phyloP scores from a whole-genome alignment of 345 rosid species.

The Durio zibethinus region DNA sequence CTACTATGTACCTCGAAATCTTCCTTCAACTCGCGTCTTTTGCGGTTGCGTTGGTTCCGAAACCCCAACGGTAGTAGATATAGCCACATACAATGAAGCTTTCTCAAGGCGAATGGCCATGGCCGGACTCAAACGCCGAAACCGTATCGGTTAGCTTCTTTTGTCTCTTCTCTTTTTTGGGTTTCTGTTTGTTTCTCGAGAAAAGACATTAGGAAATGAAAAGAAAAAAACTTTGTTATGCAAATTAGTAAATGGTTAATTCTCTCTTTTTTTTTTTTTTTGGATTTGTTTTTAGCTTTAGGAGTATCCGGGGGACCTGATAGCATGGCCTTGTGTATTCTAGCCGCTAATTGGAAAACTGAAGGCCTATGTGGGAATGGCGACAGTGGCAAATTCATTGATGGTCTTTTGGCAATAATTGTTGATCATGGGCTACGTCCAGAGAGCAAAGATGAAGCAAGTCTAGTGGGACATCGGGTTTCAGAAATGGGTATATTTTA shows the following conservation, averaged over 20 bases:
- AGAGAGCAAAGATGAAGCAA: slow-evolving; percentile 78
- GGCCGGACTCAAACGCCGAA: slow-evolving; percentile 85
- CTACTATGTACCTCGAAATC: slow-evolving; percentile 13
- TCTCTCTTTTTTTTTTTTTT: not conserved
- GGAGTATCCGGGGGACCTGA: slow-evolving; percentile 98
- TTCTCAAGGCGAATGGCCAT: slow-evolving; percentile 71
- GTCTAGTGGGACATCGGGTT: slow-evolving; percentile 53
- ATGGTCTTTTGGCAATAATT: slow-evolving; percentile 78
- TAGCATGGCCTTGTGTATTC: slow-evolving; percentile 82
- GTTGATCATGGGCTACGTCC: slow-evolving; percentile 83
- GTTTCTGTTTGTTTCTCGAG: slow-evolving; percentile 16
- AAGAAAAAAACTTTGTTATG: not conserved
- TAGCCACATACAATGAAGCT: slow-evolving; percentile 40
- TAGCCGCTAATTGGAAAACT: slow-evolving; percentile 80
- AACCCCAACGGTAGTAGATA: slow-evolving; percentile 18
- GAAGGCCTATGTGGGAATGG: slow-evolving; percentile 32
- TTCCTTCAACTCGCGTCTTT: slow-evolving; percentile 35
- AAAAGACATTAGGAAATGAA: not conserved
- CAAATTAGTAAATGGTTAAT: slow-evolving; percentile 2
- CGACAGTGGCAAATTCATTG: slow-evolving; percentile 42
- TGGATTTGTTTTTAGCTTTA: slow-evolving; percentile 42
- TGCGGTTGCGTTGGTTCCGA: slow-evolving; percentile 38
- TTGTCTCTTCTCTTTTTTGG: not conserved
- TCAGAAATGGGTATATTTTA: slow-evolving; percentile 62
- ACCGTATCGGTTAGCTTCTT: slow-evolving; percentile 62